Conservation (phyloP, 164 flowering plant species). For the Piper longum region DNA sequence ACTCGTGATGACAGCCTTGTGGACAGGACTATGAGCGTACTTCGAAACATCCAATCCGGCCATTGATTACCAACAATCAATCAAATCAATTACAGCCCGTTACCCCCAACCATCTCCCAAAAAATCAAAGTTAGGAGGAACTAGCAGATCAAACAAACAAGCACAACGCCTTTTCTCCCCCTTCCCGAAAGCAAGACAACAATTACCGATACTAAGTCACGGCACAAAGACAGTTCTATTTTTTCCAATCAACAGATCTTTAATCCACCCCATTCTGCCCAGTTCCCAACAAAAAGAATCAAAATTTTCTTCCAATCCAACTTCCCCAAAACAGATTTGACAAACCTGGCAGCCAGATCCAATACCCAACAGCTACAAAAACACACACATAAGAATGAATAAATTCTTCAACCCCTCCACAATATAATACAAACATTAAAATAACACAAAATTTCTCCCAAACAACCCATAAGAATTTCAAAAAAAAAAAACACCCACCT, state of each 20-base stretch:
- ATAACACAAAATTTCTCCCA: conserved; percentile 13
- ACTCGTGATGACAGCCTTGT: conserved; percentile 39
- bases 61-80: conserved; percentile 18
- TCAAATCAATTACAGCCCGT: conserved; percentile 2
- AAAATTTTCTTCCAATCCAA: no score
- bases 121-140: no score
- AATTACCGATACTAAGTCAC: no score
- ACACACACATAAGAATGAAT: background rate
- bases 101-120: background rate
- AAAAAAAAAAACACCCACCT: no score
- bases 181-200: no score
- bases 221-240: no score
- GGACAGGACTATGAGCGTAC: conserved; percentile 64
- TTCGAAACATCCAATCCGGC: conserved; percentile 31
- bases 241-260: no score
- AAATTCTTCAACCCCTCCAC: background rate
- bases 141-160: background rate
- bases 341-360: background rate
- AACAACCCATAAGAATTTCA: background rate
- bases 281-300: no score
- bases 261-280: no score
- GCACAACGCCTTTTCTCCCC: background rate
- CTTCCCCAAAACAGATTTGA: background rate
- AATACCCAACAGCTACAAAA: background rate
- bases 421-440: background rate